These are phyloP conservation scores for Polytolypa hystricis DNA, from an alignment of 2,329 filamentous ascomycete species.

Conservation along the genomic window DNA sequence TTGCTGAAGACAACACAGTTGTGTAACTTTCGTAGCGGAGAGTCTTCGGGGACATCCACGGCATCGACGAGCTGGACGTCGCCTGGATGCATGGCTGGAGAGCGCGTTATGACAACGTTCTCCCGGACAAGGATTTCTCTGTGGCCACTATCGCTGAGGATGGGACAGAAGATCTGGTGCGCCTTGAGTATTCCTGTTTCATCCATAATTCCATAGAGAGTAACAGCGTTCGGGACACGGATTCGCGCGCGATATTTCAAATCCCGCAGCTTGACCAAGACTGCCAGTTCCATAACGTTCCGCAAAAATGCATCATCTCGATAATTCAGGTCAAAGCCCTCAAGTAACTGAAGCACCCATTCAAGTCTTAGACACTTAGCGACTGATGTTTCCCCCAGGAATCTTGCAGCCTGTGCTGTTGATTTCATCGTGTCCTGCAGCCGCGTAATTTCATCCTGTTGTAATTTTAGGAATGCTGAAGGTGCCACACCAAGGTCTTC, in stretches of 20 bases:
- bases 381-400: conserved; percentile 53
- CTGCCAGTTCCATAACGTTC: conserved; percentile 56
- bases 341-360: conserved; percentile 49
- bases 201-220: conserved; percentile 74
- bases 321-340: conserved; percentile 51
- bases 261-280: conserved; percentile 59
- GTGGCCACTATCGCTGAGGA: conserved; percentile 31
- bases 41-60: conserved; percentile 40
- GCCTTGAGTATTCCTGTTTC: conserved; percentile 59
- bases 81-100: conserved; percentile 69
- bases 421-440: conserved; percentile 50
- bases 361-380: conserved; percentile 50
- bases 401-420: conserved; percentile 52
- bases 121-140: conserved; percentile 24
- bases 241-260: conserved; percentile 73
- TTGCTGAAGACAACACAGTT: conserved; percentile 76
- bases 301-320: conserved; percentile 57
- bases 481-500: conserved; percentile 59
- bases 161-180: conserved; percentile 57
- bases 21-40: conserved; percentile 49
- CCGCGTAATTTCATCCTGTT: conserved; percentile 49
- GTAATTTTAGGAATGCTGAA: conserved; percentile 52
- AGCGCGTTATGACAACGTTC: conserved; percentile 57
- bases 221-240: conserved; percentile 57
- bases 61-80: conserved; percentile 60